Percentiles rank a stretch among this genome's conserved stretches.
Evolutionary conservation across 208 protist species (phyloP).

Genomic region (Leishmania turanica): DNA sequence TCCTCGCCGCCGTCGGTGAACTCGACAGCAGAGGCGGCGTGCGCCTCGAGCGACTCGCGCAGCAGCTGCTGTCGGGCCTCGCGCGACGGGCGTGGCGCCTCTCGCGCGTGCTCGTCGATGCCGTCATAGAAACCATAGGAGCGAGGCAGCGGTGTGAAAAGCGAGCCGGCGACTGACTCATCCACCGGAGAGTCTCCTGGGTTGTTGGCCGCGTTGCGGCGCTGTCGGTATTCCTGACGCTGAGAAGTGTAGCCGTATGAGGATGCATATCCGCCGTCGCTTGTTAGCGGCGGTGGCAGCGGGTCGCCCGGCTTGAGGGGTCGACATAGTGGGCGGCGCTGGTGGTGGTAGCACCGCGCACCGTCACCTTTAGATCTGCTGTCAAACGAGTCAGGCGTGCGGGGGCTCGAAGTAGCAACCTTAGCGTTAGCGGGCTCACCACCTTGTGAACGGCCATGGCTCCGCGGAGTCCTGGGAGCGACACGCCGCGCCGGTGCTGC

Average conservation of each 20-base stretch:
- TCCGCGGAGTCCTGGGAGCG: neutral
- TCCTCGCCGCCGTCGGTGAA: conserved; percentile 79
- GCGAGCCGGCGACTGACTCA: conserved; percentile 37
- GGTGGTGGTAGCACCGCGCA: neutral
- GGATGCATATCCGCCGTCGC: neutral
- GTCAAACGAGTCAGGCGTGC: neutral
- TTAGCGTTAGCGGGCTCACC: neutral
- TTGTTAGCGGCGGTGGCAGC: conserved; percentile 7
- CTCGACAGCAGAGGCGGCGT: conserved; percentile 70
- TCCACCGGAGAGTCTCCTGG: neutral
- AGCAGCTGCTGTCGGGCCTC: conserved; percentile 56
- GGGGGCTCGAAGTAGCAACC: neutral
- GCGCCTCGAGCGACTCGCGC: conserved; percentile 56
- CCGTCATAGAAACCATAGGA: conserved; percentile 72
- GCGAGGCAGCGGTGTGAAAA: conserved; percentile 65
- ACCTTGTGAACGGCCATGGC: neutral
- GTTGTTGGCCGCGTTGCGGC: neutral
- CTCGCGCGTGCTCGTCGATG: conserved; percentile 67
- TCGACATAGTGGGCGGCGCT: conserved; percentile 7
- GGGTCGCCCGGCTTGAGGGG: conserved; percentile 17
- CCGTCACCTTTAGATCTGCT: neutral
- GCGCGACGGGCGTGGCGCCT: conserved; percentile 25
- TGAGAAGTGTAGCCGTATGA: conserved; percentile 29
- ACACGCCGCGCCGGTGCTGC: conserved; percentile 15
- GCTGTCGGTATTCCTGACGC: conserved; percentile 26